A percentile compares a stretch with the other conserved stretches of the same genome.
Evolutionary conservation across 371 early-diverging fungal species (phyloP).

Genomic region (Cokeromyces recurvatus): DNA sequence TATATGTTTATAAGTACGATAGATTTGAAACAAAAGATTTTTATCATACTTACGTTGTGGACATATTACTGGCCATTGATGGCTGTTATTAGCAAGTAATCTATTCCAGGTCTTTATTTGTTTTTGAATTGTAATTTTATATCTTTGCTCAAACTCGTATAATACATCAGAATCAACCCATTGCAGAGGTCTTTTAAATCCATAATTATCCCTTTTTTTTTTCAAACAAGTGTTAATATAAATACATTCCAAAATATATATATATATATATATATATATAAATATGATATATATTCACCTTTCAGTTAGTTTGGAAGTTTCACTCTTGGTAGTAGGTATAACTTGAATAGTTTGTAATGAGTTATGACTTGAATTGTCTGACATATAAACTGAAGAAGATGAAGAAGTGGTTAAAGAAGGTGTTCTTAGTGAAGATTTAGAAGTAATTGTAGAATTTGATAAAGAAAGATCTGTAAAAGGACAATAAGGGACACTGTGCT

Average conservation of each 20-base stretch:
- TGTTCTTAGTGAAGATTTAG: too few relatives aligned
- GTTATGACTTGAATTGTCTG: too few relatives aligned
- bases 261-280: too few relatives aligned
- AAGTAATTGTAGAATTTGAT: too few relatives aligned
- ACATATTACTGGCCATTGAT: conserved; percentile 44
- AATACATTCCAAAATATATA: too few relatives aligned
- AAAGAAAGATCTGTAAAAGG: too few relatives aligned
- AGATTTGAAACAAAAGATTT: neutral
- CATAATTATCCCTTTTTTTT: conserved; percentile 51
- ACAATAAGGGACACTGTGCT: neutral
- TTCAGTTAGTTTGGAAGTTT: neutral
- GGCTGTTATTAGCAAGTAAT: conserved; percentile 34
- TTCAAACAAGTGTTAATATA: neutral
- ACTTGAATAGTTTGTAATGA: too few relatives aligned
- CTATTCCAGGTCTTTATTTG: conserved; percentile 51
- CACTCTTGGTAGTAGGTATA: too few relatives aligned
- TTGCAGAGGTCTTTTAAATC: conserved; percentile 56
- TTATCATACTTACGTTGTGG: conserved; percentile 41
- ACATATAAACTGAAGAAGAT: too few relatives aligned
- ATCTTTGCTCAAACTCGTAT: conserved; percentile 46
- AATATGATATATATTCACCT: neutral
- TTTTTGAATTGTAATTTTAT: conserved; percentile 43
- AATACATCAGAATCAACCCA: conserved; percentile 46
- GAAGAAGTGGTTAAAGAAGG: too few relatives aligned
- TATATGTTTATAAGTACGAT: neutral